Conservation (phyloP, 768 basidiomycete species). For the Boletus sp. region DNA sequence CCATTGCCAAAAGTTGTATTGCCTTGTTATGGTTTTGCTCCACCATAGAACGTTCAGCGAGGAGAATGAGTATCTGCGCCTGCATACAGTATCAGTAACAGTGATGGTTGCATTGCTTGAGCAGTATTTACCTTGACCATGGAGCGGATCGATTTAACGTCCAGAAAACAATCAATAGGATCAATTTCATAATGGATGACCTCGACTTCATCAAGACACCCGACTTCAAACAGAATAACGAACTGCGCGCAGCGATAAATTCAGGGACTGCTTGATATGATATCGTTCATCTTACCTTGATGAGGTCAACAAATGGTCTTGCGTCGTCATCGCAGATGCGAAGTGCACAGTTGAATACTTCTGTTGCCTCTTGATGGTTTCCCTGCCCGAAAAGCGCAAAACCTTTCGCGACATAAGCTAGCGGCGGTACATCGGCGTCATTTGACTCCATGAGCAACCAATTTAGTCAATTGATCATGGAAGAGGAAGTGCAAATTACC, state of each 20-base stretch:
- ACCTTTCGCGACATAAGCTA: background rate
- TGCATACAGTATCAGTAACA: background rate
- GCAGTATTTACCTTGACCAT: background rate
- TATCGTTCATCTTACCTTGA: background rate
- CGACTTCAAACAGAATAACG: constrained; percentile 1
- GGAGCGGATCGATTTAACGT: background rate
- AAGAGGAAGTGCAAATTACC: background rate
- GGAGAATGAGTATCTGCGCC: constrained; percentile 2
- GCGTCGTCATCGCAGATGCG: background rate
- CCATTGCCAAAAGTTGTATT: background rate
- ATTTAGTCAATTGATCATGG: background rate
- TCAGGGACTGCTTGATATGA: background rate
- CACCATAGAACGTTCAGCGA: background rate
- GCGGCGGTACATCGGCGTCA: background rate
- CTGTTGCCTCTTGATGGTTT: background rate
- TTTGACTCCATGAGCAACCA: background rate
- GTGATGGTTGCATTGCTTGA: no score
- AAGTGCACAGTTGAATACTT: background rate
- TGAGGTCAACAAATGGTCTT: background rate
- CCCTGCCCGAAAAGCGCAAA: background rate
- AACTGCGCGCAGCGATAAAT: background rate
- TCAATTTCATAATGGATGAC: background rate
- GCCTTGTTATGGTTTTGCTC: background rate
- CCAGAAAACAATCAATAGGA: background rate
- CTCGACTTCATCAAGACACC: background rate